These are phyloP conservation scores for Inosperma sp. DNA, from an alignment of 768 basidiomycete species.

Conservation along the genomic window DNA sequence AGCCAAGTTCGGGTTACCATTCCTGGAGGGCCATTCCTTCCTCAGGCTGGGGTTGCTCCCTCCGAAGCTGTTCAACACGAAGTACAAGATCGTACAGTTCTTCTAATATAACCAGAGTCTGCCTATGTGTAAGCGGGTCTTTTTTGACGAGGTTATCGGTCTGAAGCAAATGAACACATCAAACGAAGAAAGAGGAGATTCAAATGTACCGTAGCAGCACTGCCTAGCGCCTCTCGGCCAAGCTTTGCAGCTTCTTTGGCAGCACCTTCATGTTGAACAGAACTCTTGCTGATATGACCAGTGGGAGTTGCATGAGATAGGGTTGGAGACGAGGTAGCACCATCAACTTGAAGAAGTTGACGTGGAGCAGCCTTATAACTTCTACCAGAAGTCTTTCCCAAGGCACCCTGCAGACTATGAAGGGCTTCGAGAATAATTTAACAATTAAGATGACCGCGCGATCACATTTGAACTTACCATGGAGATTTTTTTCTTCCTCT, in stretches of 20 bases:
- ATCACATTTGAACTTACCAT: constrained; percentile 34
- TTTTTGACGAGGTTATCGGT: constrained; percentile 57
- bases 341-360: constrained; percentile 87
- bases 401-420: constrained; percentile 83
- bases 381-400: constrained; percentile 90
- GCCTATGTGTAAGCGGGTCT: constrained; percentile 74
- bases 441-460: background rate
- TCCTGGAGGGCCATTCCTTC: constrained; percentile 39
- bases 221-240: constrained; percentile 67
- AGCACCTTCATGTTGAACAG: constrained; percentile 44
- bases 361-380: constrained; percentile 96
- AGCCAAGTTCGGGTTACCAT: constrained; percentile 39
- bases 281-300: constrained; percentile 52
- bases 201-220: constrained; percentile 47
- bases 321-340: constrained; percentile 40
- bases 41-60: constrained; percentile 69
- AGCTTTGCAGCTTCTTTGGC: constrained; percentile 72
- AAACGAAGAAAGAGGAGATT: background rate
- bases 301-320: constrained; percentile 43
- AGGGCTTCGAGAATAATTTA: constrained; percentile 39
- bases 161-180: constrained; percentile 29
- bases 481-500: constrained; percentile 78
- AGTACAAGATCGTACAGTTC: constrained; percentile 80
- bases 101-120: constrained; percentile 77
- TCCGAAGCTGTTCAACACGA: constrained; percentile 76